Evolutionary conservation across 371 early-diverging fungal genomes (phyloP), one percentile per base, ranked within the genome.

Genomic region (Apophysomyces sp.): DNA sequence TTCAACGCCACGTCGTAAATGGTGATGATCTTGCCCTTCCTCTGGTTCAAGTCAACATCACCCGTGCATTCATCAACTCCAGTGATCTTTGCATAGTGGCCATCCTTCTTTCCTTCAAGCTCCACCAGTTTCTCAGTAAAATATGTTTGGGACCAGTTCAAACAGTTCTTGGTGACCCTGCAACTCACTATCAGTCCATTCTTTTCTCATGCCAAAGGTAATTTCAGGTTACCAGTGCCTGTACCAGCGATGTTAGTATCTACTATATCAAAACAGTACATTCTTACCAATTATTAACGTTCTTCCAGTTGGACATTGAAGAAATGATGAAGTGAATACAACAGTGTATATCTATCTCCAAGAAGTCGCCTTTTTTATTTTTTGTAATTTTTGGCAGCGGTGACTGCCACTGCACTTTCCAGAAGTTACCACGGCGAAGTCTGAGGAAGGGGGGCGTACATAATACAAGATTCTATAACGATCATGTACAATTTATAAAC

Each of bases 91-190:
- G 83, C 88, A 18, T 63, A 78, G 49, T 76, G 69, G 8, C 83
- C 88, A 57, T 78, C 74, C 49, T 68, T 65, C 28, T 77, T 72
- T 9, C 67, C 76, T 55, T 77, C 71, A 40, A 76, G 52, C 52
- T 77, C 87, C 24, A 76, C 74, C 16, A 93, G 79, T 55, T 83
- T 66, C 36, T 79, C 65, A 11, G 72, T 64, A 57, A 93, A 81
- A 66, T 91, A 89, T 32, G 74, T 72, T 56, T 89, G 86, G 34
- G 93, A 81, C 94, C 94, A 94, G 24, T 83, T 86, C 12, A 89
- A 61, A 68, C 94, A 93, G 83, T 93, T 92, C 76, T 92, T 94
- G 60, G 89, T 90, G 55, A 92, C 92, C 95, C 95, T 91, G 12
- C 24, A 58, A 12, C 8, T 21, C 21, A 21, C 9, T 21, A 44